Conservation (phyloP, 352 stramenopile species). For the Phytophthora citrophthora region DNA sequence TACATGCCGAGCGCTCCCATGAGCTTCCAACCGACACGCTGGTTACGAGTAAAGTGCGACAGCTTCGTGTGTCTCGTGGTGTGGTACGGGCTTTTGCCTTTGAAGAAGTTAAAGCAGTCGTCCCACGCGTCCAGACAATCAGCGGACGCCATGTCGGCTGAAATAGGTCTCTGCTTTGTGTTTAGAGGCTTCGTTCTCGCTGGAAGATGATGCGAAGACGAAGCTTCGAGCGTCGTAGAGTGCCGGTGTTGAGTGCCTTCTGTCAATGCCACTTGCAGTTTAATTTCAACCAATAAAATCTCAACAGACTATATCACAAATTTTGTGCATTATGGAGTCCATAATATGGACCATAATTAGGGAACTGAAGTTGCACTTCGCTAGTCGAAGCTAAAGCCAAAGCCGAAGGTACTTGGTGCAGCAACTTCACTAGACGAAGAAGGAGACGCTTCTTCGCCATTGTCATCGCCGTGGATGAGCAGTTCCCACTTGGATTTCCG, state of each 20-base stretch:
- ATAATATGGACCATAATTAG: no score
- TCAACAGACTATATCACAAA: background rate
- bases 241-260: constrained; percentile 10
- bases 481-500: constrained; percentile 82
- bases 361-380: constrained; percentile 5
- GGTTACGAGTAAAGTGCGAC: constrained; percentile 52
- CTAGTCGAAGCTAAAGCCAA: constrained; percentile 61
- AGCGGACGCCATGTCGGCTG: constrained; percentile 21
- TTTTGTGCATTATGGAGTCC: background rate
- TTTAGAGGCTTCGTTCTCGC: constrained; percentile 5
- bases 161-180: background rate
- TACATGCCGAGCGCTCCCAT: constrained; percentile 60
- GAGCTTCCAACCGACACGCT: constrained; percentile 71
- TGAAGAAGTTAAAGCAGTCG: constrained; percentile 72
- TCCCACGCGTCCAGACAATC: constrained; percentile 57
- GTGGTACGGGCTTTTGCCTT: constrained; percentile 69
- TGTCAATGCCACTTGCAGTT: constrained; percentile 15
- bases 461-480: constrained; percentile 37
- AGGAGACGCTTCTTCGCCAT: constrained; percentile 9
- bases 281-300: constrained; percentile 22
- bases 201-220: background rate
- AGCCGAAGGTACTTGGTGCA: constrained; percentile 42
- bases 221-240: constrained; percentile 1
- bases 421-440: constrained; percentile 5
- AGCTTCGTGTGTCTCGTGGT: constrained; percentile 48